Conservation (phyloP, 140 eudicot species). For the Flaveria floridana region DNA sequence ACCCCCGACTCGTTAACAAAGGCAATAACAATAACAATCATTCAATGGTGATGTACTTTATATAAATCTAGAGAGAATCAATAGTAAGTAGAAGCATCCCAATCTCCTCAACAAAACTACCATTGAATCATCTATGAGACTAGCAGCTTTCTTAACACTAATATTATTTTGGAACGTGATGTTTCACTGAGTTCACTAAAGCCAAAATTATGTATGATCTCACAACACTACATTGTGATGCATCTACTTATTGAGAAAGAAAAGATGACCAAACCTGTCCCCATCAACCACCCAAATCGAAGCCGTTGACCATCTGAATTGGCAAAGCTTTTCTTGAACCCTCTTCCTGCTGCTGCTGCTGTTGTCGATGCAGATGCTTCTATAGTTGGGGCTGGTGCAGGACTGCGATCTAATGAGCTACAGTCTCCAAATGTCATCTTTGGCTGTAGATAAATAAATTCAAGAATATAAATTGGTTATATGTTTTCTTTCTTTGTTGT, state of each 20-base stretch:
- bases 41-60: neutral
- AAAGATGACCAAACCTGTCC: slow-evolving; percentile 33
- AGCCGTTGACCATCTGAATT: slow-evolving; percentile 32
- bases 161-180: slow-evolving; percentile 8
- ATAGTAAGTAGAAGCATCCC: neutral
- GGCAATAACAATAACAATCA: too few relatives aligned
- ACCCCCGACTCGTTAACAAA: too few relatives aligned
- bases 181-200: slow-evolving; percentile 21
- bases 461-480: neutral
- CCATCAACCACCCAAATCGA: slow-evolving; percentile 32
- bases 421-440: slow-evolving; percentile 62
- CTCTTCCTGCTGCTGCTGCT: slow-evolving; percentile 29
- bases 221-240: neutral
- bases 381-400: slow-evolving; percentile 36
- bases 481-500: slow-evolving; percentile 10
- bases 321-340: slow-evolving; percentile 33
- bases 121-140: slow-evolving; percentile 8
- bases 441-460: slow-evolving; percentile 39
- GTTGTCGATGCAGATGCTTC: slow-evolving; percentile 22
- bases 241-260: slow-evolving; percentile 22
- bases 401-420: slow-evolving; percentile 30
- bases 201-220: neutral
- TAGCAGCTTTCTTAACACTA: slow-evolving; percentile 14
- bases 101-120: neutral
- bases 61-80: neutral